These are phyloP conservation scores for Cercospora zeina DNA, from an alignment of 2,329 filamentous ascomycete genomes.

Conservation along the genomic window DNA sequence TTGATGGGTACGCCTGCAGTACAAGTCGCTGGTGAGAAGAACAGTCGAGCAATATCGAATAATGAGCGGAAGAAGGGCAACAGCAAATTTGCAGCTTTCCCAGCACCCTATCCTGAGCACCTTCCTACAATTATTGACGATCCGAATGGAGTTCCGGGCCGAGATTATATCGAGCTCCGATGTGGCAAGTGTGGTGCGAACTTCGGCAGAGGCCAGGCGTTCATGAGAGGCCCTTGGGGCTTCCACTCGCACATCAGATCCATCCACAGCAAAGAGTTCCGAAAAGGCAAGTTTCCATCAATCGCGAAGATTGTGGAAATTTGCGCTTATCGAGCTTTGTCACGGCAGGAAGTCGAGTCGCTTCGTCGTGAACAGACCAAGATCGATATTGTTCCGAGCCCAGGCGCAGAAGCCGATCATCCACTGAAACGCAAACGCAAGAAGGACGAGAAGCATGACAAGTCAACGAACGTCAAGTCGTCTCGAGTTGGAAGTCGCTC, in stretches of 20 bases:
- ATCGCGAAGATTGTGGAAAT: not conserved
- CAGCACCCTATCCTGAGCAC: not conserved
- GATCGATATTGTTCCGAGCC: not conserved
- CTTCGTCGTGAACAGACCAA: not conserved
- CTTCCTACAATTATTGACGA: not conserved
- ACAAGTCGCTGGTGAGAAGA: too few relatives aligned
- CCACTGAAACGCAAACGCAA: not conserved
- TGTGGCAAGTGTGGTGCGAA: not conserved
- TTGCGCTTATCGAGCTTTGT: not conserved
- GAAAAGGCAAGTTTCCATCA: not conserved
- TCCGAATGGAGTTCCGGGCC: not conserved
- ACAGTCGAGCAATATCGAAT: not conserved
- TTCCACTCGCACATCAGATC: not conserved
- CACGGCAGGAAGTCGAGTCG: not conserved
- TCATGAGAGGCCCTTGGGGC: not conserved
- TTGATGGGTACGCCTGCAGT: not conserved
- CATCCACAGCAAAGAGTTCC: not conserved
- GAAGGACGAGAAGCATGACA: not conserved
- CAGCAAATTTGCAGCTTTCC: not conserved
- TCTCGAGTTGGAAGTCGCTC: not conserved
- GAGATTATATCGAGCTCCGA: not conserved
- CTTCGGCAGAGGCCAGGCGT: not conserved
- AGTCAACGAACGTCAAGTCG: not conserved
- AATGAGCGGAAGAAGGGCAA: not conserved
- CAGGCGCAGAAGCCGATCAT: not conserved